These are phyloP conservation scores for Coniosporium apollinis DNA, from an alignment of 495 filamentous ascomycete genomes.

Conservation along the genomic window DNA sequence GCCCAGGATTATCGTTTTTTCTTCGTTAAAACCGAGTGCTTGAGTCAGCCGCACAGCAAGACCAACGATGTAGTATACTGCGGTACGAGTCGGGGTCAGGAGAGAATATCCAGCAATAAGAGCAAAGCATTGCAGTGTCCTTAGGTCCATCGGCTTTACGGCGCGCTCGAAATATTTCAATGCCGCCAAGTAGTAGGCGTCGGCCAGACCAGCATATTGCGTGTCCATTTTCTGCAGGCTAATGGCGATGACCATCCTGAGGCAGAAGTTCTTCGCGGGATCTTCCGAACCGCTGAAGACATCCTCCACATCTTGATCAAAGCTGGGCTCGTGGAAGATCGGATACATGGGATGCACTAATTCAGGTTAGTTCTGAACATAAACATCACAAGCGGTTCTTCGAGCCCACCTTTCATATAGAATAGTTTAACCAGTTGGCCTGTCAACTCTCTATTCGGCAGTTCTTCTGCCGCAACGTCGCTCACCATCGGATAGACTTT, in stretches of 20 bases:
- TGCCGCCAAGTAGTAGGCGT: conserved; percentile 81
- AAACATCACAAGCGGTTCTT: conserved; percentile 9
- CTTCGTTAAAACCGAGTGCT: conserved; percentile 67
- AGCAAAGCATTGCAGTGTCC: conserved; percentile 75
- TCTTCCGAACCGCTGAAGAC: conserved; percentile 62
- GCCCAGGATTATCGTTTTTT: conserved; percentile 49
- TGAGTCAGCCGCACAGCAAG: conserved; percentile 72
- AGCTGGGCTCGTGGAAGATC: conserved; percentile 65
- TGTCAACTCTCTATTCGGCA: conserved; percentile 50
- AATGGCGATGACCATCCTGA: conserved; percentile 81
- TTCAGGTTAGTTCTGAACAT: not conserved
- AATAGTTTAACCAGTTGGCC: conserved; percentile 65
- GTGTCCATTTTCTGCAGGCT: conserved; percentile 76
- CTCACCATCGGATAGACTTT: conserved; percentile 68
- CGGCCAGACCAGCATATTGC: conserved; percentile 68
- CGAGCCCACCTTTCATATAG: conserved; percentile 51
- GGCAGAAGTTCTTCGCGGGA: conserved; percentile 66
- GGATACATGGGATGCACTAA: conserved; percentile 74
- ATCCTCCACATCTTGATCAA: conserved; percentile 56
- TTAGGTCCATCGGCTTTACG: conserved; percentile 63
- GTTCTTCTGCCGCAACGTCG: conserved; percentile 45
- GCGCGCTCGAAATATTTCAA: conserved; percentile 63
- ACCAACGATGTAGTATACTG: conserved; percentile 81
- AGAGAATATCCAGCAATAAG: conserved; percentile 85
- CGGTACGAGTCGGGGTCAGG: conserved; percentile 74